A percentile compares a stretch with the other conserved stretches of the same genome.
phyloP scores from a whole-genome alignment of 225 moss, liverwort and hornwort genomes.

The Anthoceros angustus region DNA sequence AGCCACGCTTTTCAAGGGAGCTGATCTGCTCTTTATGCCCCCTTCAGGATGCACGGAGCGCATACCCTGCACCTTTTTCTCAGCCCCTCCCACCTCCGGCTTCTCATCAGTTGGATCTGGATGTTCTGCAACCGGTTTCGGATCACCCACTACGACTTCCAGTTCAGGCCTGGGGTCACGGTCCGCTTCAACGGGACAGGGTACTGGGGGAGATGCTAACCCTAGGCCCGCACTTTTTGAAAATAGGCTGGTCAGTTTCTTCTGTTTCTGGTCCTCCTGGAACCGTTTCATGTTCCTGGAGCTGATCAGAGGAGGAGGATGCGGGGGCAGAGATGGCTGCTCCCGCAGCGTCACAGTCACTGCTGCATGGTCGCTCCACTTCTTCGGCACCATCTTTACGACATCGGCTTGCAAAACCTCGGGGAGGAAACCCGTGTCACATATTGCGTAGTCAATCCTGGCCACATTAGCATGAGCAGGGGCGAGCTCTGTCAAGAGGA shows the following conservation, averaged over 20 bases:
- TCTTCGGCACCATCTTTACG: conserved; percentile 37
- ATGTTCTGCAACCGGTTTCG: neutral
- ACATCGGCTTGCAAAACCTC: conserved; percentile 51
- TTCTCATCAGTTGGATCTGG: neutral
- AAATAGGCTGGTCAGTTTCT: conserved; percentile 60
- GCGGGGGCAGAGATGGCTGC: conserved; percentile 41
- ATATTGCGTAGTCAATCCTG: conserved; percentile 73
- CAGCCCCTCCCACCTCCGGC: neutral
- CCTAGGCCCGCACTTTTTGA: conserved; percentile 16
- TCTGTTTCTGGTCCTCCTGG: conserved; percentile 60
- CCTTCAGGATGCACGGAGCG: neutral
- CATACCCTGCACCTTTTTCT: neutral
- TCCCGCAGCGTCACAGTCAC: conserved; percentile 46
- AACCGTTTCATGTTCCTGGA: conserved; percentile 71
- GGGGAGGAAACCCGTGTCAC: conserved; percentile 47
- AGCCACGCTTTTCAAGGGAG: neutral
- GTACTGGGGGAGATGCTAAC: neutral
- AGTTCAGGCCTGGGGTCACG: neutral
- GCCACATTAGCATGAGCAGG: neutral
- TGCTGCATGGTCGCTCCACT: conserved; percentile 73
- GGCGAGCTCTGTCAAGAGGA: neutral
- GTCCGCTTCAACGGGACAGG: neutral
- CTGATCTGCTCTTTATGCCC: neutral
- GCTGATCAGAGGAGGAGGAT: conserved; percentile 49
- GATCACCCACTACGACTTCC: neutral